A percentile compares a stretch with the other conserved stretches of the same genome.
These are phyloP conservation scores for Pseudodiploospora longispora DNA, from an alignment of 2,329 filamentous ascomycete genomes.

Conservation along the genomic window DNA sequence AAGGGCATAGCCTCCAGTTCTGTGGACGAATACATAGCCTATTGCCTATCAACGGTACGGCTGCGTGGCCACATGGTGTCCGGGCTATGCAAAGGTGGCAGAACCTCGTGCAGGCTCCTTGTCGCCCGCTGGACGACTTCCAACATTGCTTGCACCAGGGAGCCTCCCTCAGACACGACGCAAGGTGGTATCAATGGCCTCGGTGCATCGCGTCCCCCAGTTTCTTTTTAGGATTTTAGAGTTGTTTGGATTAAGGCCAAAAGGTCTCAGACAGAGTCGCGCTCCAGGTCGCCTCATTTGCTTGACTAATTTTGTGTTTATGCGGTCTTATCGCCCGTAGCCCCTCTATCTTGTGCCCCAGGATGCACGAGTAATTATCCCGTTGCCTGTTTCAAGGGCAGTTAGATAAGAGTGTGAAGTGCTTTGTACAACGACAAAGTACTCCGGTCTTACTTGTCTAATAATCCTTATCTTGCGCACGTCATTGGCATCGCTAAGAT, in stretches of 20 bases:
- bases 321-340: not conserved
- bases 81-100: too few species aligned
- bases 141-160: too few species aligned
- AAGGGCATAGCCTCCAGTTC: too few species aligned
- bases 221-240: not conserved
- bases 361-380: not conserved
- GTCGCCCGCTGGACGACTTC: too few species aligned
- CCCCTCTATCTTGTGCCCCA: not conserved
- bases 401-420: not conserved
- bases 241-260: not conserved
- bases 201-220: not conserved
- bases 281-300: not conserved
- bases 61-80: too few species aligned
- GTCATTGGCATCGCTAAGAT: too few species aligned
- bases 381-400: not conserved
- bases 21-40: too few species aligned
- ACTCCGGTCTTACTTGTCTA: too few species aligned
- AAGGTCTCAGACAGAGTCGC: slow-evolving; percentile 1
- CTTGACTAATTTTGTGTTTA: not conserved
- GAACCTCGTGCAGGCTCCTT: too few species aligned
- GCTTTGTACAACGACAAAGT: not conserved
- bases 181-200: not conserved
- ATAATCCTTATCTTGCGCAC: too few species aligned
- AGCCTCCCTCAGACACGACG: not conserved
- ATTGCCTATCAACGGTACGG: too few species aligned